A percentile compares a stretch with the other conserved stretches of the same genome.
Conservation (phyloP, 768 basidiomycete genomes). For the Lentinula sp. region DNA sequence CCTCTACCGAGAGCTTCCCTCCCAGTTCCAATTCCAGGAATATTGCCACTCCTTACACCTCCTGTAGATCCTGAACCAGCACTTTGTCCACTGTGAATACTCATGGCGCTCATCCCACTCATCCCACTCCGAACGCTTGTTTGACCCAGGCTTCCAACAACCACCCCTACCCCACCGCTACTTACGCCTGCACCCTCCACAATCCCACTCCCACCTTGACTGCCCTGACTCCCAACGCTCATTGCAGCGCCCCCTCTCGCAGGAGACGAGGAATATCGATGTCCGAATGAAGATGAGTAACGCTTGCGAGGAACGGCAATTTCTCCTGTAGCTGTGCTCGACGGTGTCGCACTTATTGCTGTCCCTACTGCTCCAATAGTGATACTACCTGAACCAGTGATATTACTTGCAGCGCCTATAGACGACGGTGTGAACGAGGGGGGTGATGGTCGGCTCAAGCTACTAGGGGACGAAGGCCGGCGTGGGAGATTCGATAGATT, state of each 20-base stretch:
- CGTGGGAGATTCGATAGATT: slow-evolving; percentile 10
- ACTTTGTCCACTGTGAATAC: neutral
- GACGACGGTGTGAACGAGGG: slow-evolving; percentile 22
- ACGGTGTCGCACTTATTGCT: neutral
- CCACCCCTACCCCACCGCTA: slow-evolving; percentile 13
- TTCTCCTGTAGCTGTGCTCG: slow-evolving; percentile 21
- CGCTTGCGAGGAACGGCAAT: slow-evolving; percentile 42
- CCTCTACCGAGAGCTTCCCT: neutral
- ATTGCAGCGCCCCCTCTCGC: slow-evolving; percentile 13
- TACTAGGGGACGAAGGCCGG: slow-evolving; percentile 22
- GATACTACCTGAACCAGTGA: slow-evolving; percentile 15
- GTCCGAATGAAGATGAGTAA: slow-evolving; percentile 76
- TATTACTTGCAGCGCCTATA: slow-evolving; percentile 19
- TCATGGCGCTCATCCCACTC: neutral
- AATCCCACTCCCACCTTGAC: neutral
- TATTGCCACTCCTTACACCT: neutral
- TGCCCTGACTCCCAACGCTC: neutral
- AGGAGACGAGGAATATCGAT: slow-evolving; percentile 47
- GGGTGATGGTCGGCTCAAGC: slow-evolving; percentile 4
- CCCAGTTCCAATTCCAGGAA: neutral
- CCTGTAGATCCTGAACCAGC: neutral
- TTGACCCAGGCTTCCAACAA: neutral
- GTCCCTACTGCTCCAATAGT: slow-evolving; percentile 6
- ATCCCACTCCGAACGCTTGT: neutral
- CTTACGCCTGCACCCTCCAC: slow-evolving; percentile 19